A percentile compares a stretch with the other conserved stretches of the same genome.
phyloP scores from a whole-genome alignment of 2,329 filamentous ascomycete species.

The Venturia asperata region DNA sequence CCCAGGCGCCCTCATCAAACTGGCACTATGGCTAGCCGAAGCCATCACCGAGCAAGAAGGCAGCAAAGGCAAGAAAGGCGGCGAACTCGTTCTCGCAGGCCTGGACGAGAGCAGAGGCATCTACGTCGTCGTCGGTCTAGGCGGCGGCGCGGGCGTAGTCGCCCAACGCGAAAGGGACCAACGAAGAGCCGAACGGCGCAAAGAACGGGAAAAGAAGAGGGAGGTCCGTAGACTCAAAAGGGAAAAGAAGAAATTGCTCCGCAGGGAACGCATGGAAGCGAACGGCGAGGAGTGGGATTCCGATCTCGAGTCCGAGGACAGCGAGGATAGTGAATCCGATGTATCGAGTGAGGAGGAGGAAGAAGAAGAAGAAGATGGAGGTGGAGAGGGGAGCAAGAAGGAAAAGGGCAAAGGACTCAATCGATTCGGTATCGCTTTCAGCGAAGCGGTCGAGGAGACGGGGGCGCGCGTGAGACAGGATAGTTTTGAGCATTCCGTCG shows the following conservation, averaged over 20 bases:
- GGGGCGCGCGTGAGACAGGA: conserved; percentile 85
- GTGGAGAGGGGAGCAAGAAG: conserved; percentile 48
- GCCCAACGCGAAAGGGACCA: conserved; percentile 56
- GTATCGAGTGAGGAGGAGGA: conserved; percentile 45
- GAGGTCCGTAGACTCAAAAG: conserved; percentile 54
- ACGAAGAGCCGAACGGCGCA: conserved; percentile 59
- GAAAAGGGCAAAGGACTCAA: conserved; percentile 69
- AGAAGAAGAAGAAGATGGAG: conserved; percentile 49
- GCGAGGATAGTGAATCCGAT: conserved; percentile 44
- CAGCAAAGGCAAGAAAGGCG: conserved; percentile 45
- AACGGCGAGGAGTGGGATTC: conserved; percentile 56
- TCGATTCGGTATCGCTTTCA: conserved; percentile 89
- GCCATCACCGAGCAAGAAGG: conserved; percentile 84
- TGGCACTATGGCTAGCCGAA: conserved; percentile 90
- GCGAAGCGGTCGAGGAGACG: conserved; percentile 88
- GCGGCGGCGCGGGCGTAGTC: conserved; percentile 71
- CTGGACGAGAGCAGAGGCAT: conserved; percentile 80
- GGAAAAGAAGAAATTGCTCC: conserved; percentile 49
- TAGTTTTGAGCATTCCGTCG: conserved; percentile 94
- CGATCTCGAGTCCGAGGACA: conserved; percentile 43
- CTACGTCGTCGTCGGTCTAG: conserved; percentile 89
- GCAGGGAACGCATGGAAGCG: conserved; percentile 39
- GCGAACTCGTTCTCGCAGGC: conserved; percentile 81
- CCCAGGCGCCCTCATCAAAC: conserved; percentile 83
- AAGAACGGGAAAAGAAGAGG: conserved; percentile 40